These are phyloP conservation scores for Starmerella potacharoeniae DNA, from an alignment of 805 yeast species.

Conservation along the genomic window DNA sequence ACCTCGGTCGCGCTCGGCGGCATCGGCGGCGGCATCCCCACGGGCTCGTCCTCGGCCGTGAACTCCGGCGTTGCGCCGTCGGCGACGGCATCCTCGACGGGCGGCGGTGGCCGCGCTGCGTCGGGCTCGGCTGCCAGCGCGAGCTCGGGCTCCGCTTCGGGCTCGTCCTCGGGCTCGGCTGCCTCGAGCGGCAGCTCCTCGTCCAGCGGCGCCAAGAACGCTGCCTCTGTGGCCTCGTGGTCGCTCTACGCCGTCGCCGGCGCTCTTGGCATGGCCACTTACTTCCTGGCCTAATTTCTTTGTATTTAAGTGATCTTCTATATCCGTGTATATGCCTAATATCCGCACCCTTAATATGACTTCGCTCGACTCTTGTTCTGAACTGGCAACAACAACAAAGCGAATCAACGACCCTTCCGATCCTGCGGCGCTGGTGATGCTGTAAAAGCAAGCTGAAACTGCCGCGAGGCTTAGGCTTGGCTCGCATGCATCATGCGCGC, in stretches of 20 bases:
- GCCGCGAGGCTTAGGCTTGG: too few species aligned
- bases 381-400: too few species aligned
- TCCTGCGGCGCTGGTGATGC: too few species aligned
- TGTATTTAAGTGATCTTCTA: background rate
- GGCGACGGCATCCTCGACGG: background rate
- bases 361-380: too few species aligned
- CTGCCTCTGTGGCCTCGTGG: slow-evolving; percentile 8
- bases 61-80: too few species aligned
- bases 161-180: slow-evolving; percentile 2
- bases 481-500: too few species aligned
- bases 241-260: slow-evolving; percentile 13
- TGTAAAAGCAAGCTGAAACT: too few species aligned
- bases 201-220: slow-evolving; percentile 7
- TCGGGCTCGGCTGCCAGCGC: slow-evolving; percentile 3
- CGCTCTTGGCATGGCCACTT: slow-evolving; percentile 17
- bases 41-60: background rate
- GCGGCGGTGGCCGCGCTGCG: background rate
- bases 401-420: too few species aligned
- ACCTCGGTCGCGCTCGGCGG: slow-evolving; percentile 5
- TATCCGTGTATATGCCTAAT: background rate
- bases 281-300: slow-evolving; percentile 1
- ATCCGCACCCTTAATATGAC: background rate
- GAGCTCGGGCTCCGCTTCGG: slow-evolving; percentile 1
- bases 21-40: background rate
- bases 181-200: slow-evolving; percentile 3